phyloP scores from a whole-genome alignment of 345 rosid genomes.

The Cochlearia excelsa region DNA sequence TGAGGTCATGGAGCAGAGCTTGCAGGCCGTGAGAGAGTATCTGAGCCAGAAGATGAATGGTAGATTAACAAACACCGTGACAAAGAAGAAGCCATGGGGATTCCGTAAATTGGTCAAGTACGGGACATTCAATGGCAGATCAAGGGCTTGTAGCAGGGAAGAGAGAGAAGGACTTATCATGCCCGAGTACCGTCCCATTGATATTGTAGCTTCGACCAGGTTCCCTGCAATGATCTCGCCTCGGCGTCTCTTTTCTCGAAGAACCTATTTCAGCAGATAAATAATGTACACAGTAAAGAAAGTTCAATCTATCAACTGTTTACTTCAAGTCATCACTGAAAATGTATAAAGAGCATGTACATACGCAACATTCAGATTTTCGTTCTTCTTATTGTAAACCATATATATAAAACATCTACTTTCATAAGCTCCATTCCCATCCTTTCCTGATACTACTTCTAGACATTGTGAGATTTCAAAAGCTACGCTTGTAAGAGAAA shows the following conservation, averaged over 20 bases:
- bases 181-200: slow-evolving; percentile 51
- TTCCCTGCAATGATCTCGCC: slow-evolving; percentile 64
- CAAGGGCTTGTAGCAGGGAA: slow-evolving; percentile 32
- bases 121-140: slow-evolving; percentile 51
- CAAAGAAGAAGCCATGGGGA: slow-evolving; percentile 71
- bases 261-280: slow-evolving; percentile 42
- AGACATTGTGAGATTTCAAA: not conserved
- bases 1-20: slow-evolving; percentile 60
- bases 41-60: slow-evolving; percentile 60
- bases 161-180: slow-evolving; percentile 50
- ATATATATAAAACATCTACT: slow-evolving; percentile 12
- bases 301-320: slow-evolving; percentile 19
- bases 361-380: slow-evolving; percentile 14
- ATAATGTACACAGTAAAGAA: not conserved
- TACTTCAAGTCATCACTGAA: slow-evolving; percentile 13
- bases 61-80: slow-evolving; percentile 25
- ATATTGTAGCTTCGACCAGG: slow-evolving; percentile 57
- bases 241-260: slow-evolving; percentile 59
- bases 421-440: not conserved
- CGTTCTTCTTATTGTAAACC: slow-evolving; percentile 5
- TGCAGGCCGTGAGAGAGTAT: slow-evolving; percentile 61
- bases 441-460: not conserved
- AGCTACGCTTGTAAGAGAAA: slow-evolving; percentile 1
- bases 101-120: slow-evolving; percentile 55
- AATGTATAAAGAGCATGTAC: slow-evolving; percentile 25